Evolutionary conservation across 495 filamentous ascomycete species (phyloP).

Genomic region (Penicillium cataractarum): DNA sequence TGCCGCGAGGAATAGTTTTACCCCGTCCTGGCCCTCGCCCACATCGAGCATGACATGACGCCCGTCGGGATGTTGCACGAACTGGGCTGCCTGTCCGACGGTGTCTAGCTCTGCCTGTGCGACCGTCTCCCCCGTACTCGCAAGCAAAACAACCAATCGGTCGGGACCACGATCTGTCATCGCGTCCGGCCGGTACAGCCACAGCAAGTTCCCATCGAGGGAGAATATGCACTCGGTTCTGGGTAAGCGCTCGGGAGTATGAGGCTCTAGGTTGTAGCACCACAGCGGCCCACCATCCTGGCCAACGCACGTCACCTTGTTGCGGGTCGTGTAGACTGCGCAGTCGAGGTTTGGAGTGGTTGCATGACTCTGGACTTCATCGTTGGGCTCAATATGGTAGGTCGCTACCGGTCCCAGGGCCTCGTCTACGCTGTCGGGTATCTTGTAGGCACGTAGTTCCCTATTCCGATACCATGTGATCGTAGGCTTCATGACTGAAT

Average conservation of each 20-base stretch:
- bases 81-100: background rate
- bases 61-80: background rate
- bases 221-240: background rate
- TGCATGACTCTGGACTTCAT: background rate
- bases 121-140: background rate
- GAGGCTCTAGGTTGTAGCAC: background rate
- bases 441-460: background rate
- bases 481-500: background rate
- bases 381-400: background rate
- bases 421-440: background rate
- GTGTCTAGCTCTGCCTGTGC: background rate
- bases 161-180: background rate
- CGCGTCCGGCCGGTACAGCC: background rate
- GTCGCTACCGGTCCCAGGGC: background rate
- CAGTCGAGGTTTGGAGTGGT: background rate
- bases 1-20: background rate
- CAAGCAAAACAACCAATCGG: background rate
- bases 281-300: background rate
- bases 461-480: background rate
- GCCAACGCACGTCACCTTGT: background rate
- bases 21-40: constrained; percentile 2
- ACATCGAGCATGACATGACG: constrained; percentile 1
- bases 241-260: background rate
- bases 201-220: background rate
- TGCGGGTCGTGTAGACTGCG: background rate